These are phyloP conservation scores for Colletotrichum euphorbiae DNA, from an alignment of 2,329 filamentous ascomycete genomes.

Conservation along the genomic window DNA sequence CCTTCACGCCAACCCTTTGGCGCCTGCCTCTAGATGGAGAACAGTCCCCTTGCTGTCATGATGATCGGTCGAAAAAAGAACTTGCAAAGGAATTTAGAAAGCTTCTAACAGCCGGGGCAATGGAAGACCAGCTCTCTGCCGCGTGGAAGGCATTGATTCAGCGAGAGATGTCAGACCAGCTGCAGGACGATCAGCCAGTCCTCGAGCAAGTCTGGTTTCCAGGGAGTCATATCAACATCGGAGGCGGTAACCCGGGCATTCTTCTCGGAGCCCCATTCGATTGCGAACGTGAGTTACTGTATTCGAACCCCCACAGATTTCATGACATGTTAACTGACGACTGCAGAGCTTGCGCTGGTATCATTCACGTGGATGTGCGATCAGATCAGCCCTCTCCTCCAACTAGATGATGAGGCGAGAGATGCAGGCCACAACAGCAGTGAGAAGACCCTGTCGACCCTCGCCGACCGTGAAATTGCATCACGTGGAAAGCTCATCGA, in stretches of 20 bases:
- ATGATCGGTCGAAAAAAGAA: neutral
- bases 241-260: constrained; percentile 22
- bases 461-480: constrained; percentile 18
- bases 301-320: no score
- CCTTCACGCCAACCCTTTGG: constrained; percentile 20
- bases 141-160: constrained; percentile 16
- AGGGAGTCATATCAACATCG: constrained; percentile 30
- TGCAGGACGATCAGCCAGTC: neutral
- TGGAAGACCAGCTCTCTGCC: neutral
- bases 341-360: constrained; percentile 34
- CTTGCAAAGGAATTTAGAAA: neutral
- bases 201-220: constrained; percentile 38
- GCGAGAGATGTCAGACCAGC: neutral
- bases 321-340: neutral
- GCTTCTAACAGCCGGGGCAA: neutral
- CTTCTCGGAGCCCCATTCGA: neutral
- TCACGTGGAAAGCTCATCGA: constrained; percentile 15
- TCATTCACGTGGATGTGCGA: constrained; percentile 40
- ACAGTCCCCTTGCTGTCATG: neutral
- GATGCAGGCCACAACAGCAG: neutral
- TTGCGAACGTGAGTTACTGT: constrained; percentile 21
- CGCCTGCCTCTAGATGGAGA: neutral
- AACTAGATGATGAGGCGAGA: neutral
- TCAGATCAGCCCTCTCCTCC: neutral
- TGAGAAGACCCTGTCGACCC: neutral